Evolutionary conservation across 176 grass and related monocot genomes (phyloP), one percentile per base, ranked within the genome.

Genomic region (Melocanna baccifera): DNA sequence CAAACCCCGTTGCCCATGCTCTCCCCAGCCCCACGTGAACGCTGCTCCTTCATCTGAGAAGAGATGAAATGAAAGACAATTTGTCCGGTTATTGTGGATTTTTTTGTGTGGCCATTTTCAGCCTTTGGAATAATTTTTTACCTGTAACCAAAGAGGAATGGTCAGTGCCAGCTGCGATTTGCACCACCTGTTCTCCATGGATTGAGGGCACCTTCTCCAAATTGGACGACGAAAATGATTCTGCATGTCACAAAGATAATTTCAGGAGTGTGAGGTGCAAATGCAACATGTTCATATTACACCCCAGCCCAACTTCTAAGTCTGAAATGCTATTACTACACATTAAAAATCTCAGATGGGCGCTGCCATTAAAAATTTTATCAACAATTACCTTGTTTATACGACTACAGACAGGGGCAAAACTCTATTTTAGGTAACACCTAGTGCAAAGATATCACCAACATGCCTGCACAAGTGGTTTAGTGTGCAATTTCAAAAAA

Each of bases 21-120:
- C 96, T 77, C 93, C 96, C 93, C 93, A 98, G 32, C 96, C 96
- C 91, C 96, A 98, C 43, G 91, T 94, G 87, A 95, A 95, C 62
- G 92, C 36, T 0, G 57, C 46, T 78, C 91, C 93, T 71, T 90
- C 81, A 40, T 91, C 96, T 98, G 86, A 29, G 8, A 59, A 57
- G 0, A 83, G n/a, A n/a, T n/a, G n/a, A n/a, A n/a, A n/a, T 61
- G 50, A 48, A 77, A 62, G 20, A 69, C 51, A 37, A 73, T 78
- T 67, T 80, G 43, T 36, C 34, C 12, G 46, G 62, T 52, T 25
- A 79, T 37, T 3, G 2, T 63, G 43, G 12, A 39, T 52, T 23
- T 9, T 53, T 39, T 34, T 23, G 62, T 79, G 12, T 58, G 47
- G n/a, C 3, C 41, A 62, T 53, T 52, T 80, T 50, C 48, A 83